Conservation (phyloP, 2,329 filamentous ascomycete species). For the Fusarium papillatum region DNA sequence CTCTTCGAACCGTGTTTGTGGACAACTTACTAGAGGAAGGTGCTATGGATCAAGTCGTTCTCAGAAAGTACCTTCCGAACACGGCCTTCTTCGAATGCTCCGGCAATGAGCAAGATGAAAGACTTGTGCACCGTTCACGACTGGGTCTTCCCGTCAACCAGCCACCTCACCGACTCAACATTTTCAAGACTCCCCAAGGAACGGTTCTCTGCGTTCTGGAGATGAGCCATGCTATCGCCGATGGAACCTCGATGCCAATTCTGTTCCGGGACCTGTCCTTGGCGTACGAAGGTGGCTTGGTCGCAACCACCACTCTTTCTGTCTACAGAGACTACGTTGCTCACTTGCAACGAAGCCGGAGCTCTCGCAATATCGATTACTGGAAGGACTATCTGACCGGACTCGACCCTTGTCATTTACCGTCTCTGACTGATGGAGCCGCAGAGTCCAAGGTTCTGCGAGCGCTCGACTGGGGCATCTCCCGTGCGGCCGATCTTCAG, state of each 20-base stretch:
- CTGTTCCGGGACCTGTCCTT: slow-evolving; percentile 30
- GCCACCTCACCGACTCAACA: slow-evolving; percentile 32
- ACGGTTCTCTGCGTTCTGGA: slow-evolving; percentile 23
- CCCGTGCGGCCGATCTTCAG: neutral
- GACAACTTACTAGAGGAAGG: slow-evolving; percentile 19
- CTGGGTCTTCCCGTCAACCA: neutral
- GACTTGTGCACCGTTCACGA: neutral
- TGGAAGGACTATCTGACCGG: slow-evolving; percentile 23
- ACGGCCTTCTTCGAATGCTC: slow-evolving; percentile 4
- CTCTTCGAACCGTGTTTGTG: slow-evolving; percentile 40
- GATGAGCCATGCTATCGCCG: slow-evolving; percentile 39
- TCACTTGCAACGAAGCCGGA: slow-evolving; percentile 1
- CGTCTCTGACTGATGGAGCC: neutral
- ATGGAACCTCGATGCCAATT: slow-evolving; percentile 37
- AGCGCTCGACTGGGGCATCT: slow-evolving; percentile 18
- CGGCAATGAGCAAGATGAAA: neutral
- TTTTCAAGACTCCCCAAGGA: neutral
- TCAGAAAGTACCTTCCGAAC: slow-evolving; percentile 7
- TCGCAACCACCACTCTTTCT: neutral
- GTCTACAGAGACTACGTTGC: slow-evolving; percentile 33
- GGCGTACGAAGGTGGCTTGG: slow-evolving; percentile 23
- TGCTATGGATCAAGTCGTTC: slow-evolving; percentile 35
- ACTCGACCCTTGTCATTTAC: slow-evolving; percentile 9
- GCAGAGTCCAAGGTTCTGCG: neutral
- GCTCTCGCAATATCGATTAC: neutral